These are phyloP conservation scores for Acer negundo DNA, from an alignment of 345 rosid genomes.

Conservation along the genomic window DNA sequence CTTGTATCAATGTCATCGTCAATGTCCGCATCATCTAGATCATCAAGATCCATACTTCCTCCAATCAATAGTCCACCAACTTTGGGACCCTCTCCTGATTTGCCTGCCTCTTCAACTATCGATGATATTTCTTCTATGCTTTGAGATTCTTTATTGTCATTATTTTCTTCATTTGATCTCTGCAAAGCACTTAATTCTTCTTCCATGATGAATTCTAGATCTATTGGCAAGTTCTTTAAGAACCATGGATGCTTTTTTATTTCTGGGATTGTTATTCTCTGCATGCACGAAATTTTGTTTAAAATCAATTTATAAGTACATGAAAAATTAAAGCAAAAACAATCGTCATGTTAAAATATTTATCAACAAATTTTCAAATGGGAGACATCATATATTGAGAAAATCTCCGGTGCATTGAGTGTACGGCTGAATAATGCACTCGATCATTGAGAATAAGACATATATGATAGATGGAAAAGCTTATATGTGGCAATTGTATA, in stretches of 20 bases:
- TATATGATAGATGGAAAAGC: too few relatives aligned
- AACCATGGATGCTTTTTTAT: conserved; percentile 72
- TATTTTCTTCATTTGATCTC: conserved; percentile 18
- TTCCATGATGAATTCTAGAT: conserved; percentile 42
- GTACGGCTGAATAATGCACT: too few relatives aligned
- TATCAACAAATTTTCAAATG: neutral
- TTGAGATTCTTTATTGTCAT: conserved; percentile 45
- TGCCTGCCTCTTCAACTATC: conserved; percentile 77
- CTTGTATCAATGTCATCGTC: conserved; percentile 64
- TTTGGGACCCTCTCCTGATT: conserved; percentile 38
- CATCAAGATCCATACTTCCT: conserved; percentile 76
- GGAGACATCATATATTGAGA: neutral
- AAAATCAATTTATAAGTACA: neutral
- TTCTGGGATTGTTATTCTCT: conserved; percentile 76
- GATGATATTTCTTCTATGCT: conserved; percentile 64
- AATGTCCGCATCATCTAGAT: conserved; percentile 64
- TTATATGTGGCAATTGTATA: too few relatives aligned
- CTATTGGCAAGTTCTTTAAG: conserved; percentile 44
- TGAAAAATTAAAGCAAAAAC: neutral
- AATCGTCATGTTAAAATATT: neutral
- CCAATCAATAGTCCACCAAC: conserved; percentile 46
- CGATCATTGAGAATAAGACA: too few relatives aligned
- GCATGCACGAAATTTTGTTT: neutral
- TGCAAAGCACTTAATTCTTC: conserved; percentile 30
- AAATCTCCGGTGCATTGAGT: too few relatives aligned